Percentiles rank a stretch among this genome's conserved stretches.
phyloP scores from a whole-genome alignment of 805 yeast genomes.

The Saccharomyces eubayanus region DNA sequence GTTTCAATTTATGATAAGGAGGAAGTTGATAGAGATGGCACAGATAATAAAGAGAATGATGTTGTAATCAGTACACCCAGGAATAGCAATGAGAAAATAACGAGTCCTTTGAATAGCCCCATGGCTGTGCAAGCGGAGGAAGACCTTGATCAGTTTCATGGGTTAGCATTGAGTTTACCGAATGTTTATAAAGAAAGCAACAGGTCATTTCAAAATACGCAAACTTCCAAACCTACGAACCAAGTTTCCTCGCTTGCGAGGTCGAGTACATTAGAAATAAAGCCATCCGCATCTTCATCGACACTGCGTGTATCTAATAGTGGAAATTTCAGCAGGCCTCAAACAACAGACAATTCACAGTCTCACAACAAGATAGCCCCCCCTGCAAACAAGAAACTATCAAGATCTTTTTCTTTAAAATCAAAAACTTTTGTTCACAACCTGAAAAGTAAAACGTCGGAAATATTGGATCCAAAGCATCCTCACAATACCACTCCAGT shows the following conservation, averaged over 20 bases:
- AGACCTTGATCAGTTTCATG: neutral
- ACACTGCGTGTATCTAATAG: neutral
- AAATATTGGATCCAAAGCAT: neutral
- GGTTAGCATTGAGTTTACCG: neutral
- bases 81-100: conserved; percentile 1
- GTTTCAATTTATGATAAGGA: neutral
- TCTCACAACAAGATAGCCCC: neutral
- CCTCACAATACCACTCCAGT: neutral
- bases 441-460: conserved; percentile 9
- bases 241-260: neutral
- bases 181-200: neutral
- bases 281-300: neutral
- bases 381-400: conserved; percentile 9
- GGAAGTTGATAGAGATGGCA: neutral
- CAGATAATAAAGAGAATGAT: neutral
- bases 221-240: neutral
- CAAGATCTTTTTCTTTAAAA: conserved; percentile 30
- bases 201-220: neutral
- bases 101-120: conserved; percentile 8
- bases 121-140: conserved; percentile 2
- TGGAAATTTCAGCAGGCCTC: neutral
- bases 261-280: neutral
- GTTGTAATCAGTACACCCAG: conserved; percentile 1
- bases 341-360: neutral
- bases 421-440: conserved; percentile 24